A percentile compares a stretch with the other conserved stretches of the same genome.
Evolutionary conservation across 2,329 filamentous ascomycete species (phyloP).

Genomic region (Simplicillium sp.): DNA sequence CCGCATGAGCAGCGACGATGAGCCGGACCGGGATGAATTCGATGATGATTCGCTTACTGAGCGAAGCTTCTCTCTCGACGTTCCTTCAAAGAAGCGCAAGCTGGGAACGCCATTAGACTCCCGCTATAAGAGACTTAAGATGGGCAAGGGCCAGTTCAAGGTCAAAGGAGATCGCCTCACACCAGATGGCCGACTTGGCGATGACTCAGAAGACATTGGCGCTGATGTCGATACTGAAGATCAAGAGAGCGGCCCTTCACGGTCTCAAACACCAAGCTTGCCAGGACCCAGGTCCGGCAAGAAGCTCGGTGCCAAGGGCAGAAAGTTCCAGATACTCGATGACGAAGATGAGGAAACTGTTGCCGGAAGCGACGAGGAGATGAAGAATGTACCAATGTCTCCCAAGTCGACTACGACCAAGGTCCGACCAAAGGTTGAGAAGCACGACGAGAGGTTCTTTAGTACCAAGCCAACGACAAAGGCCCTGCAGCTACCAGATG

Average conservation of each 20-base stretch:
- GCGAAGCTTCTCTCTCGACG: conserved; percentile 57
- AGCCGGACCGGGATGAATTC: conserved; percentile 35
- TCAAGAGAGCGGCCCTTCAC: conserved; percentile 33
- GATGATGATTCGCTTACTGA: conserved; percentile 65
- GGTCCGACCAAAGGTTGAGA: conserved; percentile 36
- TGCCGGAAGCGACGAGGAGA: conserved; percentile 19
- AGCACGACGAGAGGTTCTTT: conserved; percentile 36
- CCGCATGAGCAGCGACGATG: conserved; percentile 57
- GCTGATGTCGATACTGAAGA: conserved; percentile 38
- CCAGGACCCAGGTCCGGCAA: conserved; percentile 23
- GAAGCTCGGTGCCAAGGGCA: conserved; percentile 47
- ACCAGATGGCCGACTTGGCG: conserved; percentile 34
- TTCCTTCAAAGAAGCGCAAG: conserved; percentile 63
- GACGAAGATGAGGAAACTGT: conserved; percentile 31
- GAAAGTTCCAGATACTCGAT: conserved; percentile 63
- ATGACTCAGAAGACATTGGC: conserved; percentile 40
- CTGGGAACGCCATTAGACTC: conserved; percentile 56
- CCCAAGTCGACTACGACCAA: not conserved
- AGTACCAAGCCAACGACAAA: conserved; percentile 33
- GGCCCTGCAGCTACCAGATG: conserved; percentile 34
- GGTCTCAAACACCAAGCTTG: conserved; percentile 37
- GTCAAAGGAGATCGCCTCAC: conserved; percentile 47
- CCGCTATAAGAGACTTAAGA: conserved; percentile 72
- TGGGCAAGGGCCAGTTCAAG: conserved; percentile 69
- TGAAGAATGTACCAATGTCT: conserved; percentile 3